Base-by-base conservation (phyloP, 805 yeast species). In the Candida chilensis region DNA sequence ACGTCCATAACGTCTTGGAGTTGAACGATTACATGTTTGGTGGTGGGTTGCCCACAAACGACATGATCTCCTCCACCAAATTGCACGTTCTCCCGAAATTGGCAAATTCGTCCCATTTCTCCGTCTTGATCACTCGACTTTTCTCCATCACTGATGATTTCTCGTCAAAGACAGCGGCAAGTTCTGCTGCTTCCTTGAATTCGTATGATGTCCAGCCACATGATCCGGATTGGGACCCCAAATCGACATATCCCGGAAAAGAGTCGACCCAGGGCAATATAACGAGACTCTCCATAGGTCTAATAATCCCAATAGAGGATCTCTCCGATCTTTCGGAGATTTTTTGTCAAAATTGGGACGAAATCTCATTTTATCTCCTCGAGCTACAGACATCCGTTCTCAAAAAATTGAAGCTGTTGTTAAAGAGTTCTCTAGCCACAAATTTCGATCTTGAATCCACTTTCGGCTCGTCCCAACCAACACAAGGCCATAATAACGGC, bases 21-120 rank as follows among this genome's bases (percentile, higher is more conserved):
- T 32, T 63, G 17, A 57, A 57, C 32, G 68, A 63, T 38, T 61
- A 57, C 38, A 63, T 63, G 67, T 63, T 63, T 43, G 70, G 70
- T 10, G 57, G 66, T 30, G 68, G 70, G 1, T 37, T 63, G n/a
- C 68, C 68, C 3, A 44, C 63, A 3, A 58, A 47, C 34, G 68
- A 63, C 32, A 42, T 43, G 22, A 48, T 48, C 26, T 41, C 49
- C 26, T 39, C 51, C 21, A 59, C 64, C 5, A 63, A 63, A 31
- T 37, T 63, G 5, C 70, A 63, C 37, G 27, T 54, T 16, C 44
- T 63, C 11, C 65, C 64, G n/a, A 5, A 39, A 44, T 3, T 56
- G 13, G 42, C 42, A 24, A 48, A 41, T 32, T 45, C 41, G 37
- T 37, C 44, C 2, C 41, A 44, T 25, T 57, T 52, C 8, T 47